Evolutionary conservation across 2,329 filamentous ascomycete species (phyloP).

Genomic region (Rutstroemia sp.): DNA sequence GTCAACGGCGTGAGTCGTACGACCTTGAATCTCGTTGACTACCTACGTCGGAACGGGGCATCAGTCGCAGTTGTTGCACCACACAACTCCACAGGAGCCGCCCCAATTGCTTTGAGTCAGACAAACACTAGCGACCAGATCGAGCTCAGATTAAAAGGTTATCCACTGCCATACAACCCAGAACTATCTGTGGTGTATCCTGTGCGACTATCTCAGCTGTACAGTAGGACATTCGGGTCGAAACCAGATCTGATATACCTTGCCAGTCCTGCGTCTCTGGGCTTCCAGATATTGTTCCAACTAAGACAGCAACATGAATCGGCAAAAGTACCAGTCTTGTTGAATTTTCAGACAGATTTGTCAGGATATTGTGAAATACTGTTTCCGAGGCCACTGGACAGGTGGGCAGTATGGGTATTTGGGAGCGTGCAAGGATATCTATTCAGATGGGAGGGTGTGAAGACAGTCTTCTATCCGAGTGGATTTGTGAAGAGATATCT

Average conservation of each 20-base stretch:
- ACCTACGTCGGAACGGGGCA: conserved; percentile 55
- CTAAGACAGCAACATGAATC: conserved; percentile 49
- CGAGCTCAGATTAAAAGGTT: conserved; percentile 56
- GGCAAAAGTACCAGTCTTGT: conserved; percentile 51
- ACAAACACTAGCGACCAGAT: conserved; percentile 28
- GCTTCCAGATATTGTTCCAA: conserved; percentile 66
- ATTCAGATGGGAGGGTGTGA: conserved; percentile 53
- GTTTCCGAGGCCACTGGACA: conserved; percentile 56
- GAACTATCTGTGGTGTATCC: conserved; percentile 65
- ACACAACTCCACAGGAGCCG: conserved; percentile 38
- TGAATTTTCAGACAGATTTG: conserved; percentile 68
- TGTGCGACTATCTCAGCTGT: conserved; percentile 55
- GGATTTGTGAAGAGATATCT: conserved; percentile 56
- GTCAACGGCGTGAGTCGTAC: conserved; percentile 69
- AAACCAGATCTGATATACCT: conserved; percentile 62
- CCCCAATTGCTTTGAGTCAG: conserved; percentile 15
- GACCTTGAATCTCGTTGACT: conserved; percentile 61
- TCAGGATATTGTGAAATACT: conserved; percentile 62
- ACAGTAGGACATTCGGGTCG: conserved; percentile 49
- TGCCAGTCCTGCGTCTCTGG: conserved; percentile 60
- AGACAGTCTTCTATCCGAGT: conserved; percentile 63
- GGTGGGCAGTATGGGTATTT: conserved; percentile 54
- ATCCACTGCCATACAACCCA: conserved; percentile 63
- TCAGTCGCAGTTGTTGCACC: conserved; percentile 62
- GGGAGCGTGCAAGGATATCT: conserved; percentile 58